Base-by-base conservation (phyloP, 1,284 basidiomycete species). In the Heimioporus punctisporus region DNA sequence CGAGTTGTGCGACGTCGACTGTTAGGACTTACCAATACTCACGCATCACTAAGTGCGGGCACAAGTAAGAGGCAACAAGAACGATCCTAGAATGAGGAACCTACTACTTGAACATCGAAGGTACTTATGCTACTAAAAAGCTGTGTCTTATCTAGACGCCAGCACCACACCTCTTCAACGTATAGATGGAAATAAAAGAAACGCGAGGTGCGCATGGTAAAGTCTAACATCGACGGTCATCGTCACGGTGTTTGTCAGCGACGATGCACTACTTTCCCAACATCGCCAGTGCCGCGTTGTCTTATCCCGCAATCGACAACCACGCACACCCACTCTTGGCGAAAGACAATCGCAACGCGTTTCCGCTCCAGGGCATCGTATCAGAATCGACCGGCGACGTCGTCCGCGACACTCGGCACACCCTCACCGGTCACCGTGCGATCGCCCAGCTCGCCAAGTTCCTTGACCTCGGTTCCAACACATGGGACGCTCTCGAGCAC, bases 281-380 rank as follows among this genome's bases (percentile, higher is more conserved):
- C 6, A 68, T 74, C 31, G 58, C 58, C 34, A 47, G 57, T 10
- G 54, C 64, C 21, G 65, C 65, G 19, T 69, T 75, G 46, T 52
- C 54, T 23, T 80, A 76, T 55, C 82, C 81, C 12, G 75, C 75
- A 0, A 87, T 89, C 63, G 89, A 91, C 71, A 90, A 90, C 63
- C 89, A 92, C 64, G 85, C 88, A 0, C 89, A 92, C 64, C 86
- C 88, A 3, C 74, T 92, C 26, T 74, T 92, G 34, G 72, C 74
- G 26, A 74, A 71, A 14, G 69, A 72, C 25, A 64, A 81, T 50
- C 78, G 82, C 26, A 61, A 78, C 44, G 64, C 64, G 2, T 64
- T 86, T 12, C 76, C 82, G 0, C 81, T 90, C 56, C 84, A 90
- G 55, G 82, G 81, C 0, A 63, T 88, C 45, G 71, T 88, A 44